Percentiles rank a stretch among this genome's conserved stretches.
Conservation (phyloP, 352 stramenopile genomes). For the Pythium scleroteichum region DNA sequence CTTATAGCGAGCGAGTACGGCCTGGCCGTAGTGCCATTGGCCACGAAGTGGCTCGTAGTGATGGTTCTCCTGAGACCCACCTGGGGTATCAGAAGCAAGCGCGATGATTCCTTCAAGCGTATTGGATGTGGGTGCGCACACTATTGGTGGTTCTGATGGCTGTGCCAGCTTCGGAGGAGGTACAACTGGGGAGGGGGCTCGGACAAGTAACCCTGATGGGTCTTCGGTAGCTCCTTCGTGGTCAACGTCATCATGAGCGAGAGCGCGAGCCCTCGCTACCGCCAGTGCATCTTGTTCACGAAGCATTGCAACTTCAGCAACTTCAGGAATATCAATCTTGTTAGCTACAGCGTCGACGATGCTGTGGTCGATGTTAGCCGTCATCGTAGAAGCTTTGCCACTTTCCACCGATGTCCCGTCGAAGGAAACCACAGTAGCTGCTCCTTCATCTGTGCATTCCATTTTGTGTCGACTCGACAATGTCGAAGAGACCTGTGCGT, state of each 20-base stretch:
- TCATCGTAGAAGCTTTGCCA: background rate
- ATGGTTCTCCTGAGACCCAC: slow-evolving; percentile 7
- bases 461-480: no score
- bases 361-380: background rate
- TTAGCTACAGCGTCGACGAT: slow-evolving; percentile 2
- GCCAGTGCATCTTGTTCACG: slow-evolving; percentile 27
- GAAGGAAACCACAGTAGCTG: no score
- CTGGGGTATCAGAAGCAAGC: background rate
- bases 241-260: slow-evolving; percentile 14
- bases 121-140: background rate
- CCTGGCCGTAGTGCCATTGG: slow-evolving; percentile 65
- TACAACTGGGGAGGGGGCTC: background rate
- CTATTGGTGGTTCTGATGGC: background rate
- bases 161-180: background rate
- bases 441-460: no score
- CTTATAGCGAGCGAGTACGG: slow-evolving; percentile 66
- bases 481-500: no score
- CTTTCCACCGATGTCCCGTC: no score
- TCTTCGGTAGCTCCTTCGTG: slow-evolving; percentile 10
- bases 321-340: slow-evolving; percentile 24
- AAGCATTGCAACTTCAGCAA: slow-evolving; percentile 21
- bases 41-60: slow-evolving; percentile 56
- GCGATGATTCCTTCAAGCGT: slow-evolving; percentile 21
- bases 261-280: slow-evolving; percentile 17
- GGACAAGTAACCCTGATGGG: background rate